phyloP scores from a whole-genome alignment of 2,329 filamentous ascomycete species.

The Microdochium paspali region DNA sequence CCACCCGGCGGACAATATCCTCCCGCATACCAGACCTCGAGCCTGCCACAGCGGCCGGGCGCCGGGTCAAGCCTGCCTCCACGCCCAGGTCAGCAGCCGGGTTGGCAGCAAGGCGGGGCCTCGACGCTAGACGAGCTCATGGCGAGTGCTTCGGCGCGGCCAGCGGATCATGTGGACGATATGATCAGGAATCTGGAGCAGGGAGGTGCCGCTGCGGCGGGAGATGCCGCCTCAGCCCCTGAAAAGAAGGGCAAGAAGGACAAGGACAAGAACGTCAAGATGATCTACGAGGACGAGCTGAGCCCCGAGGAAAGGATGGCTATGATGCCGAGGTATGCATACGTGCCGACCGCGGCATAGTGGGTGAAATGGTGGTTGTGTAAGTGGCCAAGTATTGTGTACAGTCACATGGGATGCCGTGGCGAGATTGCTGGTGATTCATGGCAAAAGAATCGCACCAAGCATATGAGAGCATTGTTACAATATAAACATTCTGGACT shows the following conservation, averaged over 20 bases:
- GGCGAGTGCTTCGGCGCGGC: constrained; percentile 30
- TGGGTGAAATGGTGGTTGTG: background rate
- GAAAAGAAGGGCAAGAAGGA: constrained; percentile 62
- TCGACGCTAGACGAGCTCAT: constrained; percentile 38
- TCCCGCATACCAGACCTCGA: constrained; percentile 27
- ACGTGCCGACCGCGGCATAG: constrained; percentile 28
- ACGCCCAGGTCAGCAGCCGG: constrained; percentile 25
- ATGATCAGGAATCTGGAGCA: constrained; percentile 38
- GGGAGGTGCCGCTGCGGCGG: constrained; percentile 3
- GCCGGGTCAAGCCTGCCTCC: constrained; percentile 32
- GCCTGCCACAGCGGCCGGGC: constrained; percentile 36
- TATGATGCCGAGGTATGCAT: constrained; percentile 65
- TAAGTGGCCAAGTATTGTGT: background rate
- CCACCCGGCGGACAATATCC: constrained; percentile 23
- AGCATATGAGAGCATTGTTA: too few species aligned
- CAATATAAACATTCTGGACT: too few species aligned
- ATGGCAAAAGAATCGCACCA: too few species aligned
- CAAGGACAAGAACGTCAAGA: constrained; percentile 56
- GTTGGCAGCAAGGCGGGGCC: constrained; percentile 16
- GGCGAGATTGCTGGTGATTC: background rate
- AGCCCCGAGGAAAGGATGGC: constrained; percentile 91
- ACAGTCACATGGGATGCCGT: background rate
- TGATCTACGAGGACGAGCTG: constrained; percentile 74
- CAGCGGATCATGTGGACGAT: constrained; percentile 54
- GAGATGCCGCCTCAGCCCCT: constrained; percentile 29